Evolutionary conservation across 1,284 basidiomycete genomes (phyloP), one percentile per base, ranked within the genome.

Genomic region (Trichosporon sp.): DNA sequence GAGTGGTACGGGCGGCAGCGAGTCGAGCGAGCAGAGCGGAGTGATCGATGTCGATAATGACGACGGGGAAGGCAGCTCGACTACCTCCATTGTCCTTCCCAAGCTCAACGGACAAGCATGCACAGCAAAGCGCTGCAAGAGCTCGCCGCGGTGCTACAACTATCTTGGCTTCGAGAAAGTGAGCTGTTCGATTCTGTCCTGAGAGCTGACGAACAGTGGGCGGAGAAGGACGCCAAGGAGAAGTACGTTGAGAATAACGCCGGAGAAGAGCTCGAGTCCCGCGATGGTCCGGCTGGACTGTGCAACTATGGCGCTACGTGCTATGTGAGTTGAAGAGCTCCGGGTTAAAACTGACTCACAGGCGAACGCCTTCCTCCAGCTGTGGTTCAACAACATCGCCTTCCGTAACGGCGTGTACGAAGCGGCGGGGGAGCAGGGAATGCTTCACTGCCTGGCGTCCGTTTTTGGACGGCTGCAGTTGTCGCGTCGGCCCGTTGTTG

Each of bases 271-370:
- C 84, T 86, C 21, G 86, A 89, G 76, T 85, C 89, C 70, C 83
- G 85, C 26, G 86, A 87, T 64, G 78, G 88, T 12, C 94, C 93
- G 19, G 90, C 94, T 19, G 94, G 94, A 21, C 84, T 96, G 70
- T 91, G 94, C 90, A 97, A 97, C 80, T 88, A 96, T 16, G 94
- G 94, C 12, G 94, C 94, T 12, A 96, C 94, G 3, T 94, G 93
- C 79, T 96, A 95, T 76, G 93, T 84, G 70, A 76, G 80, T 75
- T 26, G 31, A 19, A 4, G 4, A 64, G 0, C 3, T 8, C 38
- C 7, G 10, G 8, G 4, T 0, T 4, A 3, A 10, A 12, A 10
- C 70, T 73, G 61, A 72, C 67, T 2, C 12, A 63, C 74, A 85
- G 82, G 85, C 92, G 67, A 96, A 96, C 81, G 92, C 93, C 4